phyloP scores from a whole-genome alignment of 495 filamentous ascomycete genomes.

The Bacidia gigantensis region DNA sequence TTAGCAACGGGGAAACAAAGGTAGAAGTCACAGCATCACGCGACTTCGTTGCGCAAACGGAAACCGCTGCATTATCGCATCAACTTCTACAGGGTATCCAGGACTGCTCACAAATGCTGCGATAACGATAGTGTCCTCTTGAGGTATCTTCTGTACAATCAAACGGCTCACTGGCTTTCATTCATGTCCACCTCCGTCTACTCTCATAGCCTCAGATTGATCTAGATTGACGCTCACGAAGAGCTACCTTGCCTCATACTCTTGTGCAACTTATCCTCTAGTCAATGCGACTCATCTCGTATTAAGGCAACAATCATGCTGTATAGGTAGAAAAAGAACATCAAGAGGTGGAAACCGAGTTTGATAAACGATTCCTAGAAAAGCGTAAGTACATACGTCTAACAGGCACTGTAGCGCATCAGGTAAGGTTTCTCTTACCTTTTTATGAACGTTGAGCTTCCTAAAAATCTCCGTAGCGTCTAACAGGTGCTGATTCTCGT shows the following conservation, averaged over 20 bases:
- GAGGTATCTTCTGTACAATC: not conserved
- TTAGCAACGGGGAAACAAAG: no score
- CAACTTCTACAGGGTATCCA: not conserved
- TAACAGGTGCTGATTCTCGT: slow-evolving; percentile 89
- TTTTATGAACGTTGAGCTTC: slow-evolving; percentile 98
- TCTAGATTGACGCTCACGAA: not conserved
- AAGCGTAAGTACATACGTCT: not conserved
- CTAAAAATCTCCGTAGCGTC: slow-evolving; percentile 99
- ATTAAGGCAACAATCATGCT: slow-evolving; percentile 99
- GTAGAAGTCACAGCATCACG: no score
- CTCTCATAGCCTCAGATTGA: not conserved
- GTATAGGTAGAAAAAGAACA: slow-evolving; percentile 99
- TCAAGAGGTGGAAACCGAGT: slow-evolving; percentile 94
- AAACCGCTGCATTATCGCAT: no score
- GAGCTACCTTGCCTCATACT: slow-evolving; percentile 22
- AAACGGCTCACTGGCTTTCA: no score
- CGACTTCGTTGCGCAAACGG: no score
- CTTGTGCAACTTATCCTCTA: slow-evolving; percentile 26
- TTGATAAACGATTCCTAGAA: slow-evolving; percentile 94
- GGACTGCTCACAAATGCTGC: not conserved
- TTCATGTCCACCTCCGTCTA: not conserved
- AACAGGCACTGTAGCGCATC: not conserved
- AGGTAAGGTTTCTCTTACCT: slow-evolving; percentile 40
- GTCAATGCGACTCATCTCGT: slow-evolving; percentile 79
- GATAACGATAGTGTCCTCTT: not conserved